Base-by-base conservation (phyloP, 169 alveolate genomes). In the Toxoplasma gondii region DNA sequence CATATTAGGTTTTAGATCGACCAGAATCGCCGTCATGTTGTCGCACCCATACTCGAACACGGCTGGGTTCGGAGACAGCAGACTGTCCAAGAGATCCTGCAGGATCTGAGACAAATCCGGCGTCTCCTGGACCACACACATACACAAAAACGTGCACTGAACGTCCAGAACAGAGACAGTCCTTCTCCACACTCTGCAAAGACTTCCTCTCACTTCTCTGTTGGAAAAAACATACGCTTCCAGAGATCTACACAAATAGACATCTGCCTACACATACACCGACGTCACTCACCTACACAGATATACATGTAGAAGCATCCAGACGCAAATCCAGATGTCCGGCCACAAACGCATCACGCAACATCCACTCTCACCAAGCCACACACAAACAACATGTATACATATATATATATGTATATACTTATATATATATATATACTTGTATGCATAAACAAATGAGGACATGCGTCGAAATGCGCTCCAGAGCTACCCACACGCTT, bases 41-140 rank as follows among this genome's bases (percentile, higher is more conserved):
- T 94, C 96, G 90, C 96, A 94, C 36, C 96, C 96, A 54, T 88
- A 94, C 91, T 94, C 96, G 38, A 88, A 92, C 22, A 95, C 74
- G 10, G 94, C 92, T 7, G 95, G 95, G 38, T 95, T 93, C 7
- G 96, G 96, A 22, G 96, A 94, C 39, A 94, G n/a, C 34, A 92
- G 34, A 9, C 80, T 45, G 70, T 94, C 96, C 45, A 94, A 84
- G 39, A 94, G 44, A 34, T 92, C 95, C 91, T 92, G 78, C 84
- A 94, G 92, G 44, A 94, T 92, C 81, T 74, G 92, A 41, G 92
- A 82, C 49, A 94, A 49, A 49, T 94, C 92, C 53, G 86, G 53
- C 58, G 96, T 91, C 81, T 67, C 84, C 96, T 93, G 94, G 36
- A 58, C 41, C 29, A 84, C 27, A 41, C 27, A 86, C 53, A 58